Conservation (phyloP, 1,284 basidiomycete genomes). For the Apiotrichum siamense region DNA sequence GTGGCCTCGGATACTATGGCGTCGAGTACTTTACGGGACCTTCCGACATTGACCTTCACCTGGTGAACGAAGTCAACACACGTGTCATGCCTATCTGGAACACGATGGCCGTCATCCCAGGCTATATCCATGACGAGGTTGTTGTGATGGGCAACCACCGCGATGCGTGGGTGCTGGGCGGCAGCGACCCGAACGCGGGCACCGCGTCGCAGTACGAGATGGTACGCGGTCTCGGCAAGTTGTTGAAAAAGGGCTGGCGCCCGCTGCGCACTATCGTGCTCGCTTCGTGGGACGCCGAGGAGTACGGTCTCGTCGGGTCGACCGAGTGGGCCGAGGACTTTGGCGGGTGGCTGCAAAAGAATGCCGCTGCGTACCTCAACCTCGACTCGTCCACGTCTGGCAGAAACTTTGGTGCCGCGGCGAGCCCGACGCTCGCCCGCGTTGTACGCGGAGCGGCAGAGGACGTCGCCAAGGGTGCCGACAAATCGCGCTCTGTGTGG, state of each 20-base stretch:
- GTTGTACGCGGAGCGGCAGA: slow-evolving; percentile 63
- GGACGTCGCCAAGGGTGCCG: slow-evolving; percentile 56
- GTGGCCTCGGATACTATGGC: slow-evolving; percentile 47
- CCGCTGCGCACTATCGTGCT: slow-evolving; percentile 82
- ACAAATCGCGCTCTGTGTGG: slow-evolving; percentile 42
- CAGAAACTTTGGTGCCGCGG: slow-evolving; percentile 53
- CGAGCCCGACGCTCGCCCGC: slow-evolving; percentile 60
- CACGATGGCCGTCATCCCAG: slow-evolving; percentile 82
- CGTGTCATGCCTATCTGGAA: slow-evolving; percentile 60
- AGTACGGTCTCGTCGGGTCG: slow-evolving; percentile 80
- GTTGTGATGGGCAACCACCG: slow-evolving; percentile 80
- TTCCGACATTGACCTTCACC: slow-evolving; percentile 47
- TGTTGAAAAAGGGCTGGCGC: slow-evolving; percentile 74
- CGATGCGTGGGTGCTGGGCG: slow-evolving; percentile 69
- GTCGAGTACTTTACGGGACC: slow-evolving; percentile 54
- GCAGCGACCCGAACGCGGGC: slow-evolving; percentile 77
- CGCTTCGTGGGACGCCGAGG: slow-evolving; percentile 90
- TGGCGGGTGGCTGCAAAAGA: slow-evolving; percentile 64
- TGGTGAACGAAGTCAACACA: slow-evolving; percentile 59
- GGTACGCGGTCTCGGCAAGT: slow-evolving; percentile 69
- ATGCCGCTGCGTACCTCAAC: slow-evolving; percentile 83
- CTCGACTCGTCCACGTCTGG: slow-evolving; percentile 65
- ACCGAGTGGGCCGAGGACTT: slow-evolving; percentile 91
- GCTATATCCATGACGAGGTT: slow-evolving; percentile 77
- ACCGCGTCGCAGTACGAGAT: slow-evolving; percentile 80